These are phyloP conservation scores for Miscanthus lutarioriparius DNA, from an alignment of 176 grass and related monocot genomes.

Conservation along the genomic window DNA sequence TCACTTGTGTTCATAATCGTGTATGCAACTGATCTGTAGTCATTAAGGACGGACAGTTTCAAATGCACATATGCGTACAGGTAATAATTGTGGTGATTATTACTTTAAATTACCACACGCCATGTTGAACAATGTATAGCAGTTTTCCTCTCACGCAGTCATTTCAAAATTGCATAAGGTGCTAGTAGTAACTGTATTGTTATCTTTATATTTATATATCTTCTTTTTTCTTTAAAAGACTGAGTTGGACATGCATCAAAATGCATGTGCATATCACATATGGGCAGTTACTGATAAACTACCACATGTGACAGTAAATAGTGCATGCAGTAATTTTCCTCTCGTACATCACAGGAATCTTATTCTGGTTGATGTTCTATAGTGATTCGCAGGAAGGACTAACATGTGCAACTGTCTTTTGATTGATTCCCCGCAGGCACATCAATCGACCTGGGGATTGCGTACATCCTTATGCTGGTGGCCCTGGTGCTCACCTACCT, in stretches of 20 bases:
- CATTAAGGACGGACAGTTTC: not conserved
- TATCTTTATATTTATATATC: not conserved
- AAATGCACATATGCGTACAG: not conserved
- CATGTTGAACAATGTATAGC: not conserved
- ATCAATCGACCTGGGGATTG: slow-evolving; percentile 76
- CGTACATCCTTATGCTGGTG: slow-evolving; percentile 69
- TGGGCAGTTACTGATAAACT: not conserved
- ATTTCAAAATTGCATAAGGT: not conserved
- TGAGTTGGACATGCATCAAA: not conserved
- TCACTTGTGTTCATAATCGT: not conserved
- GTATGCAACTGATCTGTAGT: not conserved
- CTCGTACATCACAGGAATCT: not conserved
- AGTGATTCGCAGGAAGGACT: not conserved
- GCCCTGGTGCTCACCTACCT: slow-evolving; percentile 81
- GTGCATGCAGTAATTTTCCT: not conserved
- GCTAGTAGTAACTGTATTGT: not conserved
- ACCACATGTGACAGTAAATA: too few species aligned
- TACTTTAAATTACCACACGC: not conserved
- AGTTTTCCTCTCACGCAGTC: not conserved
- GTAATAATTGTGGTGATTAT: not conserved
- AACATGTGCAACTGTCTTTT: not conserved
- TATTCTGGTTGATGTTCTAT: not conserved
- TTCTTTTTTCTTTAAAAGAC: not conserved
- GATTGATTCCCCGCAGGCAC: slow-evolving; percentile 44
- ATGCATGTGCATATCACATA: not conserved